Evolutionary conservation across 2,329 filamentous ascomycete species (phyloP).

Genomic region (Knufia petricola): DNA sequence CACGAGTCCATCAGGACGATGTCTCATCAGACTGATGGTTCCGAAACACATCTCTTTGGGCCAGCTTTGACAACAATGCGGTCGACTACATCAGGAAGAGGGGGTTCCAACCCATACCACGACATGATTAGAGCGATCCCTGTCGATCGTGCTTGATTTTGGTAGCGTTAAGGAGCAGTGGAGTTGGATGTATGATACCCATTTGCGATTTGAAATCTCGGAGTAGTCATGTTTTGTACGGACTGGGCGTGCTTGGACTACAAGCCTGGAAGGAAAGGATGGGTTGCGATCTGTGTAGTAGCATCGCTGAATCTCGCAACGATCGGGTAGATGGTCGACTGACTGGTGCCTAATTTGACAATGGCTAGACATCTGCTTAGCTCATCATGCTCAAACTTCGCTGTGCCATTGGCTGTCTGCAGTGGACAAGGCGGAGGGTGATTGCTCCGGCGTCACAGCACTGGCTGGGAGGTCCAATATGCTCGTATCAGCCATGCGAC

Average conservation of each 20-base stretch:
- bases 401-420: neutral
- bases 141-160: neutral
- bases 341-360: too few species aligned
- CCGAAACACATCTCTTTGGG: neutral
- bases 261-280: too few species aligned
- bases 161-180: neutral
- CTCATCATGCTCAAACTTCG: too few species aligned
- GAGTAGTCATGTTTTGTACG: too few species aligned
- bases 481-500: neutral
- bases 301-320: too few species aligned
- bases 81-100: neutral
- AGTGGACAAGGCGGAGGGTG: neutral
- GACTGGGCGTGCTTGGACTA: too few species aligned
- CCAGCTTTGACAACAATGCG: neutral
- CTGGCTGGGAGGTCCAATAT: too few species aligned
- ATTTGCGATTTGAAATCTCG: too few species aligned
- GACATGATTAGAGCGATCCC: slow-evolving; percentile 6
- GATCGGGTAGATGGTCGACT: too few species aligned
- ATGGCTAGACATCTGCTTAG: too few species aligned
- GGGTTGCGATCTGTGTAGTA: too few species aligned
- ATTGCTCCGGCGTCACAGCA: neutral
- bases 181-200: too few species aligned
- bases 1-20: neutral
- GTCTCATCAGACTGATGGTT: neutral
- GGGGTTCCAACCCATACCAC: slow-evolving; percentile 3